phyloP scores from a whole-genome alignment of 345 rosid species.

The Brassica juncea region DNA sequence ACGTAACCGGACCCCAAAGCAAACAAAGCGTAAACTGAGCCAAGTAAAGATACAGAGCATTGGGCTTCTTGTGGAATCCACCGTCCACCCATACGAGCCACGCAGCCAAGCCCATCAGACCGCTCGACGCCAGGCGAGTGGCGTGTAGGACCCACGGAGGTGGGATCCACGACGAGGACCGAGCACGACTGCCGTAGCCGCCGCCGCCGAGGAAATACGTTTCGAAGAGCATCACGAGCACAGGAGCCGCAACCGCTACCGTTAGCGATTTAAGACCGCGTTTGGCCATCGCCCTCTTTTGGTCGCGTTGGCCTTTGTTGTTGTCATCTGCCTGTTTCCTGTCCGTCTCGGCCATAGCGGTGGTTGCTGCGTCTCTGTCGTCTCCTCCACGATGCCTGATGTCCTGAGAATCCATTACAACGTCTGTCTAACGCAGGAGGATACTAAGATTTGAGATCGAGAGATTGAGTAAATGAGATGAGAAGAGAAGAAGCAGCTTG shows the following conservation, averaged over 20 bases:
- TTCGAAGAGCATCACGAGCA: slow-evolving; percentile 53
- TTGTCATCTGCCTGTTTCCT: slow-evolving; percentile 22
- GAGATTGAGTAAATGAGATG: neutral
- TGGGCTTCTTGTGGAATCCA: slow-evolving; percentile 66
- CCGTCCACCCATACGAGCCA: slow-evolving; percentile 97
- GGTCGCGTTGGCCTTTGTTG: slow-evolving; percentile 38
- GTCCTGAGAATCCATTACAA: slow-evolving; percentile 58
- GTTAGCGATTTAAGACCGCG: slow-evolving; percentile 66
- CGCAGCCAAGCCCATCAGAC: slow-evolving; percentile 76
- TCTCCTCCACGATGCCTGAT: slow-evolving; percentile 55
- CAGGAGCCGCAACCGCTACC: slow-evolving; percentile 62
- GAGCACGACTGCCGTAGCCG: slow-evolving; percentile 28
- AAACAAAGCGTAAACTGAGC: slow-evolving; percentile 55
- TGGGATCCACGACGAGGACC: slow-evolving; percentile 58
- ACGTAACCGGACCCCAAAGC: slow-evolving; percentile 61
- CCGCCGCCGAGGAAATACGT: slow-evolving; percentile 62
- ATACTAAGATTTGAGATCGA: neutral
- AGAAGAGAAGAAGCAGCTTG: slow-evolving; percentile 12
- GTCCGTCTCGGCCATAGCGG: slow-evolving; percentile 25
- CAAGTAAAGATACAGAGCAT: slow-evolving; percentile 54
- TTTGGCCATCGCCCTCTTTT: slow-evolving; percentile 64
- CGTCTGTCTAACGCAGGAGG: neutral
- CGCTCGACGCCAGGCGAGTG: slow-evolving; percentile 47
- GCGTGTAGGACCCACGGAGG: slow-evolving; percentile 65
- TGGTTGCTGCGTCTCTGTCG: slow-evolving; percentile 30